Base-by-base conservation (phyloP, 176 grass and related monocot genomes). In the Rhynchospora breviuscula region DNA sequence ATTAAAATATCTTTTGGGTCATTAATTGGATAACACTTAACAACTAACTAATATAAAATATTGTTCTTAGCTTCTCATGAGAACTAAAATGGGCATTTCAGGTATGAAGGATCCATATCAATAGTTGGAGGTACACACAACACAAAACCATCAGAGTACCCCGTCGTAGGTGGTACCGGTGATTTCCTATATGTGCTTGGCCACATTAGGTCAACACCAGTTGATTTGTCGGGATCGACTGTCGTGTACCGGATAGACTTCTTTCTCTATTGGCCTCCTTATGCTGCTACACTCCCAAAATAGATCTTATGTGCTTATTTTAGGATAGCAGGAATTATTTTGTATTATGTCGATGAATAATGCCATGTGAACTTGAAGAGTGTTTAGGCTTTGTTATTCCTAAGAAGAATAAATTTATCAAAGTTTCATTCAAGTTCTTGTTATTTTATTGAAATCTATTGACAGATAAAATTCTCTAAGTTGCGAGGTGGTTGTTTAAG, bases 101-200 rank as follows among this genome's bases (percentile, higher is more conserved):
- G 87, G 31, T 86, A 84, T 88, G 22, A 84, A 81, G 92, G 92
- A 7, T 94, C 92, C 10, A 54, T 94, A 9, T 94, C 92, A 11
- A 84, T 94, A 49, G 40, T 94, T 18, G 92, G 92, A 6, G 88
- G 85, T 10, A 91, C 90, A 17, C 76, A 94, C 75, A 94, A 94
- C 84, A 92, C 86, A 43, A 67, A 43, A 85, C 75, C 86, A 17
- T 88, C 92, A 0, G 90, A 94, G 78, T 81, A 90, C 86, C 90
- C 85, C 0, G 81, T 94, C 17, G 58, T 88, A 6, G 86, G 88
- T 2, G 92, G 92, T 68, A 92, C 88, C 12, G 86, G 87, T 12
- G 90, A 94, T 63, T 94, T 92, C 71, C 62, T 67, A 10, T 94
- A 90, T 79, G 84, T 59, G 4, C 22, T 85, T 25, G 92, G 88